These are phyloP conservation scores for Candida silvicultrix DNA, from an alignment of 805 yeast species.

Conservation along the genomic window DNA sequence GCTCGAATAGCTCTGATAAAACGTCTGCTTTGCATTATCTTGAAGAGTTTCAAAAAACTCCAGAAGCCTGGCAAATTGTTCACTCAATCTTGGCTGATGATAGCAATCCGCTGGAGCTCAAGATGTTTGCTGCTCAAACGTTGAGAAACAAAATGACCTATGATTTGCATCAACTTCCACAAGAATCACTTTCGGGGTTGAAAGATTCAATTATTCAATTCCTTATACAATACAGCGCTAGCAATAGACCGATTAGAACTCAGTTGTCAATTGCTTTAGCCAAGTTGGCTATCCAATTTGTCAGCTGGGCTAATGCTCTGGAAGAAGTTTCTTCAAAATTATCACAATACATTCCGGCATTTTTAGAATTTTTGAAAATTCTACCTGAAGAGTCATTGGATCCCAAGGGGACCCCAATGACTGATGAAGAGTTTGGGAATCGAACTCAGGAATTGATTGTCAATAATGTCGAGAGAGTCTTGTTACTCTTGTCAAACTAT, in stretches of 20 bases:
- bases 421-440: slow-evolving; percentile 69
- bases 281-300: slow-evolving; percentile 71
- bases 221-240: slow-evolving; percentile 39
- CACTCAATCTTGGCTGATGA: slow-evolving; percentile 43
- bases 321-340: slow-evolving; percentile 55
- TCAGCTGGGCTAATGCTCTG: slow-evolving; percentile 67
- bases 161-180: slow-evolving; percentile 75
- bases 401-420: slow-evolving; percentile 67
- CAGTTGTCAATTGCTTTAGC: slow-evolving; percentile 82
- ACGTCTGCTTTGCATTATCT: slow-evolving; percentile 47
- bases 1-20: slow-evolving; percentile 25
- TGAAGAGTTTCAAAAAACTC: slow-evolving; percentile 78
- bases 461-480: slow-evolving; percentile 61
- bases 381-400: slow-evolving; percentile 89
- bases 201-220: slow-evolving; percentile 62
- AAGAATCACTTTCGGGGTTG: slow-evolving; percentile 47
- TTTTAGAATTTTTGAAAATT: slow-evolving; percentile 77
- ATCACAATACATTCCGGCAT: slow-evolving; percentile 32
- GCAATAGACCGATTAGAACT: slow-evolving; percentile 56
- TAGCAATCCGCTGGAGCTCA: slow-evolving; percentile 43
- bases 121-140: slow-evolving; percentile 88
- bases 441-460: slow-evolving; percentile 61
- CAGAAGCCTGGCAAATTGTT: slow-evolving; percentile 72
- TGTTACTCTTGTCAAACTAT: slow-evolving; percentile 53
- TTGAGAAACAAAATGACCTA: slow-evolving; percentile 76